A percentile compares a stretch with the other conserved stretches of the same genome.
Conservation (phyloP, 129 eudicot species). For the Arctium lappa region DNA sequence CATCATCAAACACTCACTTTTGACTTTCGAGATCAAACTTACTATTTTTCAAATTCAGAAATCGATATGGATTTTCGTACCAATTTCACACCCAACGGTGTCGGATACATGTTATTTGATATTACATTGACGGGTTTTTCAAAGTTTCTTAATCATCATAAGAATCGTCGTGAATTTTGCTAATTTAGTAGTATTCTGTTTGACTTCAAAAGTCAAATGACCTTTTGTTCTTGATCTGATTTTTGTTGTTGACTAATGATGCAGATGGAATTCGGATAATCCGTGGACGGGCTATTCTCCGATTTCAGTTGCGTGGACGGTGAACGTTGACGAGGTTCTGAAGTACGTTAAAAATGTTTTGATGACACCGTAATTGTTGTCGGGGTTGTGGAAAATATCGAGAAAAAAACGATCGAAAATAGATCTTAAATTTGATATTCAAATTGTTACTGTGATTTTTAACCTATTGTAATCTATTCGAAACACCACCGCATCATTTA, state of each 20-base stretch:
- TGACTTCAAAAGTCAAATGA: not conserved
- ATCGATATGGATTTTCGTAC: not conserved
- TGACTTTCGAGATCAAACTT: slow-evolving; percentile 10
- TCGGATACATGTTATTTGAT: not conserved
- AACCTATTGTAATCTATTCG: not conserved
- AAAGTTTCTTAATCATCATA: not conserved
- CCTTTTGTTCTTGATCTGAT: not conserved
- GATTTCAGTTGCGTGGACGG: slow-evolving; percentile 90
- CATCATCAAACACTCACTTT: not conserved
- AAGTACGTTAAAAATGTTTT: slow-evolving; percentile 49
- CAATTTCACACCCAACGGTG: not conserved
- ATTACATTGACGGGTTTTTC: not conserved
- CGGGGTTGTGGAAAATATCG: not conserved
- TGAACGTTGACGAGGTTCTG: slow-evolving; percentile 62
- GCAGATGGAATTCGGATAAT: slow-evolving; percentile 90
- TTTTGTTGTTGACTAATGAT: slow-evolving; percentile 9
- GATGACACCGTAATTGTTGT: slow-evolving; percentile 53
- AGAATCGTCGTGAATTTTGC: not conserved
- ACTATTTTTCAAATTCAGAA: not conserved
- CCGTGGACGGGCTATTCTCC: slow-evolving; percentile 88
- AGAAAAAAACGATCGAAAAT: not conserved
- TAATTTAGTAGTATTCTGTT: not conserved
- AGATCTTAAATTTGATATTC: not conserved
- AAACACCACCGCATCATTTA: not conserved
- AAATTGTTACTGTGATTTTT: not conserved